A percentile compares a stretch with the other conserved stretches of the same genome.
Evolutionary conservation across 2,329 filamentous ascomycete genomes (phyloP).

Genomic region (Beauveria australis): DNA sequence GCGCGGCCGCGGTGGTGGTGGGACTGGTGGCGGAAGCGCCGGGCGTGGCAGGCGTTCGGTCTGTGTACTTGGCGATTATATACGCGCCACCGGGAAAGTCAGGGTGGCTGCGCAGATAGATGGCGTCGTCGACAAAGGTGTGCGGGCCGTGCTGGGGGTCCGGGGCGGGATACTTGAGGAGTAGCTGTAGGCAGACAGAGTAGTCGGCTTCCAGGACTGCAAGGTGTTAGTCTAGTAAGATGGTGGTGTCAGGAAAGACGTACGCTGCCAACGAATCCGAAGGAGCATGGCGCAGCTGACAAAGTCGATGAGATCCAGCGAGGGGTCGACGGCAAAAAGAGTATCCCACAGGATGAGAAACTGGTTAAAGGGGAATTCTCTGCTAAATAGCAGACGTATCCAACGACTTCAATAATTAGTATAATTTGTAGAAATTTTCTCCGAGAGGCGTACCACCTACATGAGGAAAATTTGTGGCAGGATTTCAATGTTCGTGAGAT

Average conservation of each 20-base stretch:
- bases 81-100: conserved; percentile 52
- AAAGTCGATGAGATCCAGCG: conserved; percentile 72
- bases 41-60: conserved; percentile 35
- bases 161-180: conserved; percentile 76
- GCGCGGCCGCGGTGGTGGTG: conserved; percentile 26
- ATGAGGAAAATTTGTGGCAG: conserved; percentile 96
- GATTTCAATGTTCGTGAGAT: conserved; percentile 77
- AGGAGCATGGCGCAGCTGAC: conserved; percentile 94
- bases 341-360: conserved; percentile 83
- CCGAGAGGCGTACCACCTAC: conserved; percentile 36
- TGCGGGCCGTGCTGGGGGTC: conserved; percentile 55
- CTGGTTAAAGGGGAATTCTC: conserved; percentile 86
- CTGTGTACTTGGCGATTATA: conserved; percentile 65
- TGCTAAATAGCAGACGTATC: conserved; percentile 85
- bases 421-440: background rate
- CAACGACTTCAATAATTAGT: conserved; percentile 56
- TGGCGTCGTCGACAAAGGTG: conserved; percentile 77
- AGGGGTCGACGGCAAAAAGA: conserved; percentile 78
- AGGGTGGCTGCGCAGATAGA: conserved; percentile 63
- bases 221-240: conserved; percentile 17
- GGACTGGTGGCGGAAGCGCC: conserved; percentile 20
- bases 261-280: conserved; percentile 81
- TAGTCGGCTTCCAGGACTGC: conserved; percentile 81
- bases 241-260: conserved; percentile 23
- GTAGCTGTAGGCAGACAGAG: conserved; percentile 69